Evolutionary conservation across 2,329 filamentous ascomycete genomes (phyloP), one percentile per base, ranked within the genome.

Genomic region (Colletotrichum sp.): DNA sequence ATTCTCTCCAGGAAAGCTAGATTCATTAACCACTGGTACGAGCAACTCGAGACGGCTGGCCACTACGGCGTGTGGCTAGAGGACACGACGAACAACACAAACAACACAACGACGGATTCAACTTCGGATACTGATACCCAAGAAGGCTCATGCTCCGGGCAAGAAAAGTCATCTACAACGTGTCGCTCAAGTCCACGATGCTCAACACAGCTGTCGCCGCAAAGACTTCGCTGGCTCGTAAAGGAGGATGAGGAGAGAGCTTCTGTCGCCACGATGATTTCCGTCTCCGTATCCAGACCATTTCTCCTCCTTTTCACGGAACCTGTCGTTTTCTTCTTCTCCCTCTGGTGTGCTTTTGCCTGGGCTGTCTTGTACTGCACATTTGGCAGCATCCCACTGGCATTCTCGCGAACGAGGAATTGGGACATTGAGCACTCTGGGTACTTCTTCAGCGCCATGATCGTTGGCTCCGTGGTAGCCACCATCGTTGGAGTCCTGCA

Each of bases 291-390:
- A 8, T 92, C 91, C 77, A 91, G 96, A 0, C 96, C 96, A 0
- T 97, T 98, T 82, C 91, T 93, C 80, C 89, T 96, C 2, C 90
- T 96, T 18, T 85, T 93, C 78, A 96, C 94, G 0, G 94, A 96
- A 78, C 93, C 94, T 0, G 93, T 95, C 12, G 94, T 96, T 16
- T 95, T 96, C 84, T 95, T 91, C 86, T 98, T 98, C 86, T 95
- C 94, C 1, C 88, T 98, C 1, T 98, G 96, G 96, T 93, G 96
- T 1, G 90, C 95, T 1, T 98, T 98, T 83, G 93, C 93, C 24
- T 98, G 96, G 96, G 95, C 94, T 0, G 91, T 98, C 0, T 90
- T 98, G 0, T 98, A 98, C 83, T 87, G 98, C 21, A 95, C 94
- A 15, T 96, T 98, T 79, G 91, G 92, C 16, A 94, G 95, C 2